Conservation (phyloP, 1,139 yeast genomes). For the Blastobotrys malaysiensis region DNA sequence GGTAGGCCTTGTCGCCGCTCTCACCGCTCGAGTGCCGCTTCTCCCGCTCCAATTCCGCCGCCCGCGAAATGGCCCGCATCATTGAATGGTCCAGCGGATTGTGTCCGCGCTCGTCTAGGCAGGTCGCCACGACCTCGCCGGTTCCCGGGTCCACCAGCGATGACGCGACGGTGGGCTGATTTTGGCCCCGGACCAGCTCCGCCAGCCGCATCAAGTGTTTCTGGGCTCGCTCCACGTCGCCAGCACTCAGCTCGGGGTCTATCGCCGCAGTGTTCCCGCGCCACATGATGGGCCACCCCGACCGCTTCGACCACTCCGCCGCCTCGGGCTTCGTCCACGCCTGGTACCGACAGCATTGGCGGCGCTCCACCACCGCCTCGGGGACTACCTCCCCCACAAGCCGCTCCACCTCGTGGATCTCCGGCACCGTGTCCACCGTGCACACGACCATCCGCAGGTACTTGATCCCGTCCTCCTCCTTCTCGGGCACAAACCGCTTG, state of each 20-base stretch:
- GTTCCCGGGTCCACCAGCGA: constrained; percentile 46
- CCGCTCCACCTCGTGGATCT: constrained; percentile 15
- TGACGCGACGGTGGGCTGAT: constrained; percentile 41
- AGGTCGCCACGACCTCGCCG: constrained; percentile 35
- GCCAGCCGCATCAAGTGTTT: background rate
- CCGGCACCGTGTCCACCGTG: constrained; percentile 22
- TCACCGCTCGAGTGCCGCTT: constrained; percentile 13
- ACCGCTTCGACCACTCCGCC: constrained; percentile 53
- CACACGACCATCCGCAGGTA: constrained; percentile 34
- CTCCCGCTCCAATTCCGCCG: constrained; percentile 48
- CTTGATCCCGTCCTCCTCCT: constrained; percentile 12
- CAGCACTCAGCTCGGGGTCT: constrained; percentile 47
- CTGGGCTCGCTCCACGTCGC: constrained; percentile 44
- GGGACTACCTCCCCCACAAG: constrained; percentile 17
- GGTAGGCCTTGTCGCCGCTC: constrained; percentile 44
- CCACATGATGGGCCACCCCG: constrained; percentile 87
- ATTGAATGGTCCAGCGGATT: constrained; percentile 66
- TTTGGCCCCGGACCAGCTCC: background rate
- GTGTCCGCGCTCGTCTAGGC: constrained; percentile 38
- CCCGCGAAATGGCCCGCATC: constrained; percentile 60
- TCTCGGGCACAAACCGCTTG: constrained; percentile 34
- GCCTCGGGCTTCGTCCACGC: constrained; percentile 64
- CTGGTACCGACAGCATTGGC: constrained; percentile 44
- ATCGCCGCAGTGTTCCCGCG: constrained; percentile 86
- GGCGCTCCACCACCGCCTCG: constrained; percentile 23